Evolutionary conservation across 495 filamentous ascomycete genomes (phyloP).

Genomic region (Talaromyces liani): DNA sequence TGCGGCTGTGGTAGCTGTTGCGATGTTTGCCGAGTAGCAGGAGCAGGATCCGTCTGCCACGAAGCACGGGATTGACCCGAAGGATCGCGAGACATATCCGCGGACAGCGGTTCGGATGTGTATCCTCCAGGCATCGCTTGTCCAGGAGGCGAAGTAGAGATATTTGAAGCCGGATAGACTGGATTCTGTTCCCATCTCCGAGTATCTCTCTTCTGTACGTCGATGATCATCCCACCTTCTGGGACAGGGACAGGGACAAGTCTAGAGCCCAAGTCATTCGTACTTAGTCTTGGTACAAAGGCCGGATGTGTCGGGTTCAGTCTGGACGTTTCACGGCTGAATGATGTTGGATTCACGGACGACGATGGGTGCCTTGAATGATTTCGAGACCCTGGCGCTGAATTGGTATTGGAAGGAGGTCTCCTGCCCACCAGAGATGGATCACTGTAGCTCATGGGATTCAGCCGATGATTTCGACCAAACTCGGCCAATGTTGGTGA

Average conservation of each 20-base stretch:
- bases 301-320: neutral
- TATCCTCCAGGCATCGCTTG: slow-evolving; percentile 14
- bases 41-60: slow-evolving; percentile 32
- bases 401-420: slow-evolving; percentile 11
- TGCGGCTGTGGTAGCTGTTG: slow-evolving; percentile 12
- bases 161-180: slow-evolving; percentile 32
- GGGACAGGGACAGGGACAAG: neutral
- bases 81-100: slow-evolving; percentile 26
- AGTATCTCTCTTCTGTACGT: neutral
- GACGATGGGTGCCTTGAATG: slow-evolving; percentile 18
- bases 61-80: slow-evolving; percentile 31
- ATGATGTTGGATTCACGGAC: slow-evolving; percentile 15
- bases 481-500: slow-evolving; percentile 31
- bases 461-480: slow-evolving; percentile 19
- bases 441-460: slow-evolving; percentile 32
- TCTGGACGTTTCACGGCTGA: slow-evolving; percentile 16
- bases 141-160: slow-evolving; percentile 26
- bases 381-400: slow-evolving; percentile 18
- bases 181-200: slow-evolving; percentile 7
- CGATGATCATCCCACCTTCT: neutral
- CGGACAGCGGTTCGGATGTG: slow-evolving; percentile 21
- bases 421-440: slow-evolving; percentile 15
- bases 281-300: neutral
- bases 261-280: neutral
- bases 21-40: slow-evolving; percentile 12